A percentile compares a stretch with the other conserved stretches of the same genome.
phyloP scores from a whole-genome alignment of 202 grass and related monocot genomes.

The Cymbopogon flexuosus region DNA sequence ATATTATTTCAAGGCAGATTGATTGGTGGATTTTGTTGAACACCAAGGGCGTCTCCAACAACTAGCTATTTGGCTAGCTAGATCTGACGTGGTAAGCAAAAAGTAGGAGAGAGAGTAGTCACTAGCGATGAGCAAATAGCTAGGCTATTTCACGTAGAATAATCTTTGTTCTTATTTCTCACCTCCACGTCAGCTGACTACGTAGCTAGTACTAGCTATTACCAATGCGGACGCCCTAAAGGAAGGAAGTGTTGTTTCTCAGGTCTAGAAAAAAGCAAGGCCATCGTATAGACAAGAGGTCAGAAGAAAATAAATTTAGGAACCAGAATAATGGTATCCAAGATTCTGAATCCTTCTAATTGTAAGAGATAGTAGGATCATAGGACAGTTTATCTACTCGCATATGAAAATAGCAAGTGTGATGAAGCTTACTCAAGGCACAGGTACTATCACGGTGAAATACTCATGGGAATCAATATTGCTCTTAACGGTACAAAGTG shows the following conservation, averaged over 20 bases:
- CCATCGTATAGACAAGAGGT: not conserved
- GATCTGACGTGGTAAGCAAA: no score
- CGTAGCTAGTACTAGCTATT: no score
- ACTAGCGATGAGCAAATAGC: no score
- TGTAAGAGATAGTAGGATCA: not conserved
- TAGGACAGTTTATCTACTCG: not conserved
- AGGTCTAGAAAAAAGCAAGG: conserved; percentile 12
- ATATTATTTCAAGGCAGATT: not conserved
- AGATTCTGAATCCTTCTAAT: not conserved
- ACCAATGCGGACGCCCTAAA: no score
- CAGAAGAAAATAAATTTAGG: not conserved
- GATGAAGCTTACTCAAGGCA: conserved; percentile 14
- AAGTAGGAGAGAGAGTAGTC: no score
- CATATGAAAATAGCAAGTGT: not conserved
- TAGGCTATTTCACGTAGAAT: no score
- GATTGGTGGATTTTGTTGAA: not conserved
- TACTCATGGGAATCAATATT: not conserved
- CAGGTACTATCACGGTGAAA: conserved; percentile 3
- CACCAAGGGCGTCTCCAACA: no score
- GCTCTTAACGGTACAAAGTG: conserved; percentile 3
- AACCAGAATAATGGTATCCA: not conserved
- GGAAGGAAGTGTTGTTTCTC: not conserved
- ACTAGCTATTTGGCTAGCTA: no score
- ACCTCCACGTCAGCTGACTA: no score
- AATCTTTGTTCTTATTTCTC: no score